A percentile compares a stretch with the other conserved stretches of the same genome.
phyloP scores from a whole-genome alignment of 2,329 filamentous ascomycete species.

The Gnomoniopsis smithogilvyi region DNA sequence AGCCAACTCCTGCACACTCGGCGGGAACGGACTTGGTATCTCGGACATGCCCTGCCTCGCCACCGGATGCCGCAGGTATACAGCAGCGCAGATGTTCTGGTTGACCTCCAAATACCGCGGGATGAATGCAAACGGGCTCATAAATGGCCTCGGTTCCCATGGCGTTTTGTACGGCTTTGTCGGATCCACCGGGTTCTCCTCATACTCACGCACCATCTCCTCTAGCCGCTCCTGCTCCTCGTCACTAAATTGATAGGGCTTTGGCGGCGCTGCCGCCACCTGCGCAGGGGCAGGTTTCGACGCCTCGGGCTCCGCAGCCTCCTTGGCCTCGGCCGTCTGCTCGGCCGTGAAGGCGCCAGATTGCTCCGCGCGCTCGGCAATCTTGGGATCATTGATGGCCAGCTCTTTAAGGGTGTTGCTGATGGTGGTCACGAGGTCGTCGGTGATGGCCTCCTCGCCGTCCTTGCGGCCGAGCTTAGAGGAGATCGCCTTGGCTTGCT shows the following conservation, averaged over 20 bases:
- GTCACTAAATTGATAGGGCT: slow-evolving; percentile 31
- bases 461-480: slow-evolving; percentile 40
- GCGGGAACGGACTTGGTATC: slow-evolving; percentile 77
- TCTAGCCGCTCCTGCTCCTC: slow-evolving; percentile 53
- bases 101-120: slow-evolving; percentile 96
- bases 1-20: slow-evolving; percentile 71
- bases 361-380: slow-evolving; percentile 10
- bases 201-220: slow-evolving; percentile 57
- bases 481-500: slow-evolving; percentile 61
- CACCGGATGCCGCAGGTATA: slow-evolving; percentile 92
- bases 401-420: slow-evolving; percentile 45
- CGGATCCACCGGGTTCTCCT: slow-evolving; percentile 73
- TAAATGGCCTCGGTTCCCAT: slow-evolving; percentile 82
- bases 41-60: slow-evolving; percentile 77
- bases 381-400: slow-evolving; percentile 31
- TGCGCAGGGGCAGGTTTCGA: not conserved
- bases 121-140: slow-evolving; percentile 92
- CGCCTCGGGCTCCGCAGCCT: not conserved
- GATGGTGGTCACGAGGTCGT: slow-evolving; percentile 52
- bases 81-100: slow-evolving; percentile 92
- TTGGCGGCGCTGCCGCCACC: too few species aligned
- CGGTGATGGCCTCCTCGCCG: slow-evolving; percentile 32
- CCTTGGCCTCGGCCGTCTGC: slow-evolving; percentile 9
- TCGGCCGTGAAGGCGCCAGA: slow-evolving; percentile 21
- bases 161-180: slow-evolving; percentile 86